These are phyloP conservation scores for Diplosphaera chodatii DNA, from an alignment of 139 green algal genomes.

Conservation along the genomic window DNA sequence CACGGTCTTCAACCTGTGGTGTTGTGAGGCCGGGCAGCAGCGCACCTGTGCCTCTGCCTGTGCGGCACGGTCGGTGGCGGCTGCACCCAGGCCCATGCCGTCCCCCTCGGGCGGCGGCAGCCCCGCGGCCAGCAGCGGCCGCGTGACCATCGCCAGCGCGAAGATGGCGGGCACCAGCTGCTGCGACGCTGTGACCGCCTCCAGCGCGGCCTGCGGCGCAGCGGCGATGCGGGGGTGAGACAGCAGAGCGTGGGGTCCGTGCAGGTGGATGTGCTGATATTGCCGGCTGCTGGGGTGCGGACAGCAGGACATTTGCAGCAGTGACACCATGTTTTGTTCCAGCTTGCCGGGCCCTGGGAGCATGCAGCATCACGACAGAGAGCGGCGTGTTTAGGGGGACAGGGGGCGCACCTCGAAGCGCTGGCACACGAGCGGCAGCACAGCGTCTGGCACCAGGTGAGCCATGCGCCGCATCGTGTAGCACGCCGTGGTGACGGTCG, in stretches of 20 bases:
- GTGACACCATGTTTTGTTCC: too few species aligned
- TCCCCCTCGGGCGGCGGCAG: constrained; percentile 9
- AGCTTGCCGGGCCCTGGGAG: too few species aligned
- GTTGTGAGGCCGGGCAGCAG: too few species aligned
- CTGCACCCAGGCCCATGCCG: background rate
- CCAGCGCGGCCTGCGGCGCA: constrained; percentile 30
- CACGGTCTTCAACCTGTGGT: too few species aligned
- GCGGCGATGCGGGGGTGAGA: too few species aligned
- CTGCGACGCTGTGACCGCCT: constrained; percentile 65
- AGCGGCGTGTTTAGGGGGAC: too few species aligned
- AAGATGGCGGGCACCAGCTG: constrained; percentile 50
- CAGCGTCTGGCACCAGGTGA: constrained; percentile 53
- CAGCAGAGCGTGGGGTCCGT: too few species aligned
- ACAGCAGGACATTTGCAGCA: too few species aligned
- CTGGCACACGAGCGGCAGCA: constrained; percentile 69
- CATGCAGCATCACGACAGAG: too few species aligned
- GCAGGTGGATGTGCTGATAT: too few species aligned
- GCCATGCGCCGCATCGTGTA: constrained; percentile 50
- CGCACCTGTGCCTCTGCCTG: too few species aligned
- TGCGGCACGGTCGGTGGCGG: background rate
- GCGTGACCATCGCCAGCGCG: constrained; percentile 60
- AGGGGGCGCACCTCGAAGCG: constrained; percentile 65
- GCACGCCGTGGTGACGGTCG: constrained; percentile 25
- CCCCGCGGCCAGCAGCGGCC: constrained; percentile 72
- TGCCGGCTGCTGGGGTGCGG: too few species aligned